Evolutionary conservation across 108 stramenopile genomes (phyloP).

Genomic region (Epithemia pelagica): DNA sequence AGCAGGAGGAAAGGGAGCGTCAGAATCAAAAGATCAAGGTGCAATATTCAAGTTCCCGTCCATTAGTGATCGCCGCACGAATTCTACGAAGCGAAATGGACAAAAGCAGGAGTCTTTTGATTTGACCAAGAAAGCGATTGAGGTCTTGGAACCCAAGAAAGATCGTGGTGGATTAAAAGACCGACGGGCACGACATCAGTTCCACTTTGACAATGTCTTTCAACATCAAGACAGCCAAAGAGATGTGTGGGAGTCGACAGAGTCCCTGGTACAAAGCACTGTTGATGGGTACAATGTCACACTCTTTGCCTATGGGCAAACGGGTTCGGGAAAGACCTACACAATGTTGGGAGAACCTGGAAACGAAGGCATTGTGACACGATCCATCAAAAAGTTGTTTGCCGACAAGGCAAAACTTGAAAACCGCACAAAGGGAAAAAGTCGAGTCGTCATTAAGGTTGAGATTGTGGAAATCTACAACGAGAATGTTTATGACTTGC

Average conservation of each 20-base stretch:
- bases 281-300: constrained; percentile 89
- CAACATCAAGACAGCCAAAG: constrained; percentile 42
- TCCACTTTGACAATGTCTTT: constrained; percentile 77
- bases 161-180: constrained; percentile 76
- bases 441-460: constrained; percentile 55
- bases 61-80: constrained; percentile 28
- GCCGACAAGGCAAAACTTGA: constrained; percentile 52
- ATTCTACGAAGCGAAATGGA: constrained; percentile 11
- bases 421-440: constrained; percentile 31
- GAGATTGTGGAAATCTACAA: constrained; percentile 98
- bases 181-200: constrained; percentile 56
- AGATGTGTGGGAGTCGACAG: constrained; percentile 81
- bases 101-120: constrained; percentile 36
- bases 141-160: constrained; percentile 63
- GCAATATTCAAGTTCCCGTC: constrained; percentile 49
- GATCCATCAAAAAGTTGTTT: constrained; percentile 78
- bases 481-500: constrained; percentile 89
- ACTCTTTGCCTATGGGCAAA: constrained; percentile 91
- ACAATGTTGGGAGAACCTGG: constrained; percentile 85
- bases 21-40: background rate
- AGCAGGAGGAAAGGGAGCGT: background rate
- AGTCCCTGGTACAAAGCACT: constrained; percentile 77
- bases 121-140: constrained; percentile 62
- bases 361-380: constrained; percentile 59
- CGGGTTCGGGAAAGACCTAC: constrained; percentile 71